A percentile compares a stretch with the other conserved stretches of the same genome.
Conservation (phyloP, 2,329 filamentous ascomycete species). For the Leptographium radiaticola region DNA sequence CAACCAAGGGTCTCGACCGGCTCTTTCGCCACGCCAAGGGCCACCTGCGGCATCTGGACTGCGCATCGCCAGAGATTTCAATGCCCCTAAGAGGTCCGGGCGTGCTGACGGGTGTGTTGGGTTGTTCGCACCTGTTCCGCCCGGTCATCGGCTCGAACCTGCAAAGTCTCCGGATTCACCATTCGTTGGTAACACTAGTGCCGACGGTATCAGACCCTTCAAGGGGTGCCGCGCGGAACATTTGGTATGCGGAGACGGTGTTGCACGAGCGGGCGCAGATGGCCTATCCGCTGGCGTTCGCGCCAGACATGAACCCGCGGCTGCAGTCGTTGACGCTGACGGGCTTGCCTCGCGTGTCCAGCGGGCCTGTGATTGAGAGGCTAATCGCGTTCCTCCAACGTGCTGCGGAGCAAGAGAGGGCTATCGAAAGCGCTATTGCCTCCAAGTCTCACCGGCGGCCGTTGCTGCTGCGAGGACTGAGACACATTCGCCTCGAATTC, state of each 20-base stretch:
- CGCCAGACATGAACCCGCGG: conserved; percentile 44
- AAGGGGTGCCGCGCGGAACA: conserved; percentile 21
- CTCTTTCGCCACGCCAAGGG: conserved; percentile 30
- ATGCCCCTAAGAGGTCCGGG: conserved; percentile 6
- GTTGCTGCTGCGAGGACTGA: conserved; percentile 34
- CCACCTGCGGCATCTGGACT: conserved; percentile 39
- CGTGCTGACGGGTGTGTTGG: conserved; percentile 28
- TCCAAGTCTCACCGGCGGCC: conserved; percentile 23
- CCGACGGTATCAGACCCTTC: conserved; percentile 28
- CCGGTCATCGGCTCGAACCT: conserved; percentile 41
- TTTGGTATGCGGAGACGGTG: conserved; percentile 31
- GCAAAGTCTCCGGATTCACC: conserved; percentile 40
- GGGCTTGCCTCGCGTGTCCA: conserved; percentile 38
- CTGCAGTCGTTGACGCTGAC: conserved; percentile 40
- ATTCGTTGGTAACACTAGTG: conserved; percentile 45
- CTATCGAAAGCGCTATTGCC: conserved; percentile 21
- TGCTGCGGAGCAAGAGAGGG: conserved; percentile 34
- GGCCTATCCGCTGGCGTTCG: conserved; percentile 33
- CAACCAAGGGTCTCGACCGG: conserved; percentile 26
- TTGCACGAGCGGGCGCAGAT: conserved; percentile 29
- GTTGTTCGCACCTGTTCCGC: conserved; percentile 33
- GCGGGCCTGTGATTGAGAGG: conserved; percentile 33
- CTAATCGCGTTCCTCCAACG: conserved; percentile 34
- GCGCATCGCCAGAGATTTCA: conserved; percentile 26
- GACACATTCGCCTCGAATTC: conserved; percentile 41